Evolutionary conservation across 768 basidiomycete genomes (phyloP), one percentile per base, ranked within the genome.

Genomic region (Cantharellus anzutake): DNA sequence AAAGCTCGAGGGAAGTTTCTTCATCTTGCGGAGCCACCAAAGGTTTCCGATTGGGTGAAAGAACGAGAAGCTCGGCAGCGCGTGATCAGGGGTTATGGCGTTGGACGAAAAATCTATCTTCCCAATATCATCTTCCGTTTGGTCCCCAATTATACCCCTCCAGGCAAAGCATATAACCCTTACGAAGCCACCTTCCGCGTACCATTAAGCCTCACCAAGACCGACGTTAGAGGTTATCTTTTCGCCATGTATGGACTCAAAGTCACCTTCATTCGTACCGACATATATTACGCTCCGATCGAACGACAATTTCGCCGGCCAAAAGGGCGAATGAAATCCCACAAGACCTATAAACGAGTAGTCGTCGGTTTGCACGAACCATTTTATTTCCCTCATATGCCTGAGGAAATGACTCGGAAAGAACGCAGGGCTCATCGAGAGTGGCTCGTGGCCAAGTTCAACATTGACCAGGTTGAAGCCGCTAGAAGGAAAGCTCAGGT

Each of bases 201-300:
- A 44, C 20, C 68, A n/a, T 79, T 80, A 63, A 84, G 81, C 50
- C 76, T 93, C 71, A 96, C 91, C 50, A 97, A 97, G 72, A 87
- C 84, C 60, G 92, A 97, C 72, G 73, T 97, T 42, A 83, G 90
- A 44, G 84, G 85, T 0, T 91, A 94, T 68, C 79, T 97, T 53
- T 72, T 72, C 57, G 78, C 89, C 41, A 78, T 84, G n/a, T 97
- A 97, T 65, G 86, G 87, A 62, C 81, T 97, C 52, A 74, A 82
- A 66, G 84, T 86, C 61, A 94, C 91, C 4, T 96, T 93, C 70
- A 89, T 97, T 63, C 88, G 92, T 57, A 97, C 92, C n/a, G 86
- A 88, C 75, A 88, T 86, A 73, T 89, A 90, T 66, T 73, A 83
- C 61, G 78, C 83, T 0, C 79, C 82, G 51, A 66, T 78, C 20